Percentiles rank a stretch among this genome's conserved stretches.
Evolutionary conservation across 2,329 filamentous ascomycete species (phyloP).

Genomic region (Aspergillus unguis): DNA sequence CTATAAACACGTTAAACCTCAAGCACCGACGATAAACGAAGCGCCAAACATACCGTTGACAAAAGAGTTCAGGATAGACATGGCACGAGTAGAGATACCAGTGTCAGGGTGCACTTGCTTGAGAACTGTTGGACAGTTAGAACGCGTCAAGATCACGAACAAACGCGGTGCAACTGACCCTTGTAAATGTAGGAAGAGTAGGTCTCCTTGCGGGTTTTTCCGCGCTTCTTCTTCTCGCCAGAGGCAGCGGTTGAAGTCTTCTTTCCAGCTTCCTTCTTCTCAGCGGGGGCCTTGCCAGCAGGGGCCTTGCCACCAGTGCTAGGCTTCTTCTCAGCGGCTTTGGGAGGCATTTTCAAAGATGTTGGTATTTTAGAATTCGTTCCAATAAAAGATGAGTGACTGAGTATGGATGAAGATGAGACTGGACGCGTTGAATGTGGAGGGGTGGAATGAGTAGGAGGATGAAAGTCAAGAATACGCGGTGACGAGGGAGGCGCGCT

Average conservation of each 20-base stretch:
- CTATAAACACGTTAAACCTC: slow-evolving; percentile 43
- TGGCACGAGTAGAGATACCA: slow-evolving; percentile 99
- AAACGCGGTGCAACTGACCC: slow-evolving; percentile 60
- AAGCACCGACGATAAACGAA: background rate
- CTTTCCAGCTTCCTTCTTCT: slow-evolving; percentile 99
- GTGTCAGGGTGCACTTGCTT: slow-evolving; percentile 99
- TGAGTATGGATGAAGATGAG: slow-evolving; percentile 12
- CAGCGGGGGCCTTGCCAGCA: slow-evolving; percentile 72
- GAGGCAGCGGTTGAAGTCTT: slow-evolving; percentile 82
- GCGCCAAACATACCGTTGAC: slow-evolving; percentile 74
- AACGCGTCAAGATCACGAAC: background rate
- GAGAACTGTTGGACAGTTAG: slow-evolving; percentile 63
- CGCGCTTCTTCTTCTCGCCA: slow-evolving; percentile 99
- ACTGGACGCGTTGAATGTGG: slow-evolving; percentile 24
- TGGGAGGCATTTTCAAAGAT: slow-evolving; percentile 81
- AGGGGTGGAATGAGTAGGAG: slow-evolving; percentile 34
- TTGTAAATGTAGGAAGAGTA: slow-evolving; percentile 99
- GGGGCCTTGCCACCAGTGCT: slow-evolving; percentile 88
- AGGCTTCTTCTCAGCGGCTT: slow-evolving; percentile 98
- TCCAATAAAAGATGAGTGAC: slow-evolving; percentile 20
- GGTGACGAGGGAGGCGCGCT: slow-evolving; percentile 41
- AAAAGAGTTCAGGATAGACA: slow-evolving; percentile 99
- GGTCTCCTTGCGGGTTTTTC: slow-evolving; percentile 99
- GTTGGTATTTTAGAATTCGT: slow-evolving; percentile 24
- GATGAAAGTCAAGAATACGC: slow-evolving; percentile 35